Conservation (phyloP, 352 stramenopile genomes). For the Phytophthora rubi region DNA sequence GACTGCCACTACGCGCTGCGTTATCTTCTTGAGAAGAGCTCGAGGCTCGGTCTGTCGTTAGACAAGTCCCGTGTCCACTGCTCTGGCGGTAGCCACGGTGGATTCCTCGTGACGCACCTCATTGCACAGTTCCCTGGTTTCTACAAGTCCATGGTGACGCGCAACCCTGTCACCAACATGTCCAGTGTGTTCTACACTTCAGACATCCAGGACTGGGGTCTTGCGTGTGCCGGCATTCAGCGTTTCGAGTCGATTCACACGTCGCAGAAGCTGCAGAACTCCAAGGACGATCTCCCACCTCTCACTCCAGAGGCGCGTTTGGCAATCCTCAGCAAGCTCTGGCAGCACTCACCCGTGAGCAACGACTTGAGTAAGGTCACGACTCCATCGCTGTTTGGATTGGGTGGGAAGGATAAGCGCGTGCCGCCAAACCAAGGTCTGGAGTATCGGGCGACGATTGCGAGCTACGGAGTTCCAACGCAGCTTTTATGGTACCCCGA, state of each 20-base stretch:
- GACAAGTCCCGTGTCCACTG: conserved; percentile 89
- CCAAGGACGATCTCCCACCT: conserved; percentile 33
- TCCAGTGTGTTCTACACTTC: conserved; percentile 92
- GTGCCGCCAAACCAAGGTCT: conserved; percentile 93
- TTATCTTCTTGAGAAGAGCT: conserved; percentile 69
- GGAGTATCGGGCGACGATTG: conserved; percentile 92
- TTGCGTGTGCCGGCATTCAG: conserved; percentile 85
- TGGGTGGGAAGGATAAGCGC: conserved; percentile 92
- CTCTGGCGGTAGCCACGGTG: conserved; percentile 95
- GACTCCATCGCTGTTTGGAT: conserved; percentile 91
- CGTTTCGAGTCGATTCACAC: conserved; percentile 90
- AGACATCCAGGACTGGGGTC: conserved; percentile 97
- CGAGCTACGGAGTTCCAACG: conserved; percentile 55
- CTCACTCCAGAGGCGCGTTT: conserved; percentile 56
- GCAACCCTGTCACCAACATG: conserved; percentile 96
- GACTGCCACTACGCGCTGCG: conserved; percentile 91
- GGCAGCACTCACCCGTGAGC: conserved; percentile 87
- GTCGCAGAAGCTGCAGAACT: conserved; percentile 53
- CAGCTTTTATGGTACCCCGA: conserved; percentile 78
- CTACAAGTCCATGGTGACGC: conserved; percentile 91
- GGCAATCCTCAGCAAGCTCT: conserved; percentile 82
- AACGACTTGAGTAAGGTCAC: conserved; percentile 87
- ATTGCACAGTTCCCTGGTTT: conserved; percentile 95
- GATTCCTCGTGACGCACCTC: conserved; percentile 94
- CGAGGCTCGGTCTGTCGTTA: conserved; percentile 50